Percentiles rank a stretch among this genome's conserved stretches.
Evolutionary conservation across 495 filamentous ascomycete genomes (phyloP).

Genomic region (Aspergillus bertholletiae): DNA sequence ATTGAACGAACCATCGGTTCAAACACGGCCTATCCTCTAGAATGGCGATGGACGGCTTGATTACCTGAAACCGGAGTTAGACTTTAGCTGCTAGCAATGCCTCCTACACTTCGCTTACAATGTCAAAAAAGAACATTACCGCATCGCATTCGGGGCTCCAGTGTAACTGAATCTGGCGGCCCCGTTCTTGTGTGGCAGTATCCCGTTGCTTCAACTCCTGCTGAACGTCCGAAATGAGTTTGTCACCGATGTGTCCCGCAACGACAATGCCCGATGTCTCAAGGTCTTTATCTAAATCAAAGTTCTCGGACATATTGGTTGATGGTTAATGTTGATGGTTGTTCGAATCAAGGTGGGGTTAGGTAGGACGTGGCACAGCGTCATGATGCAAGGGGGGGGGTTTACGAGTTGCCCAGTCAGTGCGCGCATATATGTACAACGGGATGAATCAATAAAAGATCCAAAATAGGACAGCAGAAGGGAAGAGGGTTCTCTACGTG

Average conservation of each 20-base stretch:
- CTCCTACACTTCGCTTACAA: neutral
- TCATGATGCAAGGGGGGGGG: neutral
- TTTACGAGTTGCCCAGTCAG: neutral
- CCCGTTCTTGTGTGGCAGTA: neutral
- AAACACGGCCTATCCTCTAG: neutral
- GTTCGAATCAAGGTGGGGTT: neutral
- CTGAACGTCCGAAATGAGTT: neutral
- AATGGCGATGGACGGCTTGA: neutral
- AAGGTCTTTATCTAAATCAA: neutral
- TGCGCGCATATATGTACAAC: neutral
- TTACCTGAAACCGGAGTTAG: neutral
- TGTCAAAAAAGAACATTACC: neutral
- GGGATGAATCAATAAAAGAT: neutral
- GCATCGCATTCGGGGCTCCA: neutral
- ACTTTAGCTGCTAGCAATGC: neutral
- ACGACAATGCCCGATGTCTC: neutral
- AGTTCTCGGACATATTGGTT: neutral
- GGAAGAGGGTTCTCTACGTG: too few species aligned
- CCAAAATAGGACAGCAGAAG: neutral
- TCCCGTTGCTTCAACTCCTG: neutral
- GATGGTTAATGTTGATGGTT: neutral
- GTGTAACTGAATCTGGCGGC: neutral
- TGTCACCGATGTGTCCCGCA: neutral
- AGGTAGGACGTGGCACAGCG: neutral
- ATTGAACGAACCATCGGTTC: neutral